A percentile compares a stretch with the other conserved stretches of the same genome.
Conservation (phyloP, 352 stramenopile genomes). For the Phytopythium montanum region DNA sequence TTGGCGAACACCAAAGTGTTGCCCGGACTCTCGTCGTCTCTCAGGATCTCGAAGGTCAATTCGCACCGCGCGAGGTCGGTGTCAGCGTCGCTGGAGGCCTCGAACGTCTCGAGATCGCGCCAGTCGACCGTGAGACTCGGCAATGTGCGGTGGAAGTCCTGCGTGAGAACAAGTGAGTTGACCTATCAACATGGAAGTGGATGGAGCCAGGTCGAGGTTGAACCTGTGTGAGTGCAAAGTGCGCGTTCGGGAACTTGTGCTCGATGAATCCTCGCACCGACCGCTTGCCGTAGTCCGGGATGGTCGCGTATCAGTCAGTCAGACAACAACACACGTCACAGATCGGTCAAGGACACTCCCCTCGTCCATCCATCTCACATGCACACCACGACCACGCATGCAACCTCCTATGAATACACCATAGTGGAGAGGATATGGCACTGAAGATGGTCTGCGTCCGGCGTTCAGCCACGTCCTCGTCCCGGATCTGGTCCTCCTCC, state of each 20-base stretch:
- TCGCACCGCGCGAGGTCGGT: conserved; percentile 31
- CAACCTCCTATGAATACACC: neutral
- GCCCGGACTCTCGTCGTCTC: conserved; percentile 10
- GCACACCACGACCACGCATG: neutral
- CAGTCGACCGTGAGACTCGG: conserved; percentile 38
- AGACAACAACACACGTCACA: conserved; percentile 12
- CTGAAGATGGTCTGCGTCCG: conserved; percentile 72
- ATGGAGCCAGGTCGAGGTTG: neutral
- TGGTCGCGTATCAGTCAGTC: conserved; percentile 41
- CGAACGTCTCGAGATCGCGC: conserved; percentile 40
- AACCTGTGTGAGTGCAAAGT: conserved; percentile 68
- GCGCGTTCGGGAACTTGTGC: conserved; percentile 66
- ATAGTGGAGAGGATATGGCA: conserved; percentile 60
- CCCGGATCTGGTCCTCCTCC: conserved; percentile 11
- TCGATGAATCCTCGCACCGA: conserved; percentile 68
- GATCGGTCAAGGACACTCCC: conserved; percentile 17
- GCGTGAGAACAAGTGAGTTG: neutral
- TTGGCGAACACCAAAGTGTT: conserved; percentile 77
- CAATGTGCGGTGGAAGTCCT: conserved; percentile 74
- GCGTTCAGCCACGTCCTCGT: conserved; percentile 19
- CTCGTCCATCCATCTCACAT: neutral
- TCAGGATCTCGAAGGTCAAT: conserved; percentile 49
- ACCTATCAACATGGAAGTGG: neutral
- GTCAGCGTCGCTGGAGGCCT: conserved; percentile 15
- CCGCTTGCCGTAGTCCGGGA: conserved; percentile 73